These are phyloP conservation scores for Prunella vulgaris DNA, from an alignment of 257 asterid genomes.

Conservation along the genomic window DNA sequence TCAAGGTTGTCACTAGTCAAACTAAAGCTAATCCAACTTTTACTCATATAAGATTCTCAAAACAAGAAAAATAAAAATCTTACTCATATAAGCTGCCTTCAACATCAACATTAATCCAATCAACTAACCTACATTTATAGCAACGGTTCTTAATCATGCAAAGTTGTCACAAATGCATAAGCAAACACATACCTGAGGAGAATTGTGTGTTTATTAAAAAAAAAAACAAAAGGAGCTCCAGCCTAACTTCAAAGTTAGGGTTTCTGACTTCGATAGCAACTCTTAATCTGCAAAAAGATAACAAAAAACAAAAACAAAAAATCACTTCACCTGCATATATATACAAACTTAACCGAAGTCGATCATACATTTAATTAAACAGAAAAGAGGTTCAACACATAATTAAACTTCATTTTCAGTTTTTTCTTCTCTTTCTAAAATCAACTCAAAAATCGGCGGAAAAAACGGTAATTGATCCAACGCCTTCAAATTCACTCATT, in stretches of 20 bases:
- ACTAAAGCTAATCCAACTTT: not conserved
- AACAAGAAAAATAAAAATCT: too few relatives aligned
- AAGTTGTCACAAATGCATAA: not conserved
- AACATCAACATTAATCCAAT: not conserved
- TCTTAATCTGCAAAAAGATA: slow-evolving; percentile 16
- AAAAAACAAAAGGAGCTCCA: not conserved
- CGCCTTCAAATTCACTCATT: slow-evolving; percentile 12
- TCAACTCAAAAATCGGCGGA: not conserved
- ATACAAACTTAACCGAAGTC: not conserved
- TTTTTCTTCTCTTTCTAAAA: not conserved
- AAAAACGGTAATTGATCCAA: slow-evolving; percentile 7
- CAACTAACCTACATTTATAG: not conserved
- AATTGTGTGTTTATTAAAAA: not conserved
- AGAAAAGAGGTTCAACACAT: not conserved
- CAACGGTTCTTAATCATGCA: not conserved
- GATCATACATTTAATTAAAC: slow-evolving; percentile 8
- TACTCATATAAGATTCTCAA: not conserved
- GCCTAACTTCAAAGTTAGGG: slow-evolving; percentile 5
- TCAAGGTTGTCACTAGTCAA: not conserved
- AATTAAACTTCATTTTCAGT: not conserved
- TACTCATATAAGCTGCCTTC: not conserved
- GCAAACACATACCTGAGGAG: slow-evolving; percentile 20
- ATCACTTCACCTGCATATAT: slow-evolving; percentile 1
- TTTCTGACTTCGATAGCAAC: slow-evolving; percentile 15
- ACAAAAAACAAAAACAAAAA: not conserved